phyloP scores from a whole-genome alignment of 2,329 filamentous ascomycete genomes.

The Pyricularia grisea region DNA sequence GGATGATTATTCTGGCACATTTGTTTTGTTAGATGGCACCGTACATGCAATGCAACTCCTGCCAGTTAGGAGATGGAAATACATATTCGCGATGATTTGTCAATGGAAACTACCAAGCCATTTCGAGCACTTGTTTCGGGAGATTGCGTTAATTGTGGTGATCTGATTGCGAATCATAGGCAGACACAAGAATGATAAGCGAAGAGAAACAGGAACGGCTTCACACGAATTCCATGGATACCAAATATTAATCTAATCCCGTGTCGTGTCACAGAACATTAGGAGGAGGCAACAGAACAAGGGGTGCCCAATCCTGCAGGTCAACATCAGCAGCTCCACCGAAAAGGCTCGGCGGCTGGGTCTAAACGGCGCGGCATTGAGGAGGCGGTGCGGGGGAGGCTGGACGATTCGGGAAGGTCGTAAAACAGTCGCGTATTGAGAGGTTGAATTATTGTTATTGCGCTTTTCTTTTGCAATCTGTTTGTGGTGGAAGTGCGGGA shows the following conservation, averaged over 20 bases:
- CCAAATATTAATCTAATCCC: background rate
- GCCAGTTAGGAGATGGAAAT: background rate
- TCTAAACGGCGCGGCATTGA: background rate
- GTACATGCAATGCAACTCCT: background rate
- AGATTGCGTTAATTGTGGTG: background rate
- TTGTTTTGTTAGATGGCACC: background rate
- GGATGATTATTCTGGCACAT: background rate
- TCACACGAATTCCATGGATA: background rate
- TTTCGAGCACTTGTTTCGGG: background rate
- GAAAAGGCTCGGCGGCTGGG: background rate
- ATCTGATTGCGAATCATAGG: background rate
- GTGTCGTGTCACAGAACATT: background rate
- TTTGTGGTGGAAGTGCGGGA: background rate
- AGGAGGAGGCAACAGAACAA: background rate
- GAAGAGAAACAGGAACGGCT: background rate
- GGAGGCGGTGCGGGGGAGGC: background rate
- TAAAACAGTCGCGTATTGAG: background rate
- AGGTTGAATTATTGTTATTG: background rate
- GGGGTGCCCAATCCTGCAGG: background rate
- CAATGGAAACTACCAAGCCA: background rate
- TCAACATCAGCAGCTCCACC: background rate
- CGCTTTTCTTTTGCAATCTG: background rate
- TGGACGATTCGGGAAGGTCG: constrained; percentile 1
- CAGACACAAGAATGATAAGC: background rate
- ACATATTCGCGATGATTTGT: background rate